phyloP scores from a whole-genome alignment of 225 moss, liverwort and hornwort species.

The Bryoerythrophyllum caledonicum region DNA sequence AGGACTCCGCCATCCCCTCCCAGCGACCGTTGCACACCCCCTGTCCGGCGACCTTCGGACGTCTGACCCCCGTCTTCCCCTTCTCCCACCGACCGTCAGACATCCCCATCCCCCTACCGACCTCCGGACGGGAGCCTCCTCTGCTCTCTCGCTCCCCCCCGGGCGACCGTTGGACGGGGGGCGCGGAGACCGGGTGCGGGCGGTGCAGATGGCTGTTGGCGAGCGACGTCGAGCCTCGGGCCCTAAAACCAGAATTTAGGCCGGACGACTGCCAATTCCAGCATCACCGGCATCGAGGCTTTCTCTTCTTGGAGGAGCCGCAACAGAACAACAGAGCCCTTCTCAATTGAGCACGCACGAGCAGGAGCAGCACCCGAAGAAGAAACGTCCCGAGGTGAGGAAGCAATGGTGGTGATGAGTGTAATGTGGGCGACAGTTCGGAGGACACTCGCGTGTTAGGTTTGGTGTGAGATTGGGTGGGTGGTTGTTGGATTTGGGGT shows the following conservation, averaged over 20 bases:
- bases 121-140: no score
- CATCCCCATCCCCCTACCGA: no score
- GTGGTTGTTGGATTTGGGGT: neutral
- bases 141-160: neutral
- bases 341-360: neutral
- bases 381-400: slow-evolving; percentile 42
- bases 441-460: slow-evolving; percentile 23
- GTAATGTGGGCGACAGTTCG: neutral
- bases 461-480: neutral
- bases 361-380: neutral
- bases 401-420: neutral
- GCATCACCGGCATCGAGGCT: neutral
- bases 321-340: neutral
- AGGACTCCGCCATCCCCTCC: neutral
- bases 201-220: slow-evolving; percentile 55
- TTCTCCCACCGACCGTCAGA: neutral
- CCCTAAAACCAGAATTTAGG: slow-evolving; percentile 9
- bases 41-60: no score
- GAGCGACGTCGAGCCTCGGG: slow-evolving; percentile 1
- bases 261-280: neutral
- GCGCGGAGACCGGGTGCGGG: slow-evolving; percentile 27
- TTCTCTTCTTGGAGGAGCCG: neutral
- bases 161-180: neutral
- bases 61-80: neutral
- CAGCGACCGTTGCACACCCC: neutral